phyloP scores from a whole-genome alignment of 2,329 filamentous ascomycete genomes.

The Fusarium sp. region DNA sequence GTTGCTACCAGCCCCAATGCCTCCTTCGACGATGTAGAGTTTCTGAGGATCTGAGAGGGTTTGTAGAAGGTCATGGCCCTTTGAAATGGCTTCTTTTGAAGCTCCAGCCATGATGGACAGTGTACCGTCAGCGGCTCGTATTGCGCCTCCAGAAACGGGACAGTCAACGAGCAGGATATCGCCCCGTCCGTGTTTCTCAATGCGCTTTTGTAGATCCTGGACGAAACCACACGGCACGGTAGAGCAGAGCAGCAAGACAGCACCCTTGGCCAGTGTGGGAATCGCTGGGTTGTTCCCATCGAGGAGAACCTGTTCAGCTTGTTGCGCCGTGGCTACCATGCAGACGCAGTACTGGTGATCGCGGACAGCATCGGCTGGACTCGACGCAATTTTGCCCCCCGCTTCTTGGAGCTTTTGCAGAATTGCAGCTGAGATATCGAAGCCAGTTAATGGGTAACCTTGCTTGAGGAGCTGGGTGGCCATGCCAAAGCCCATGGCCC shows the following conservation, averaged over 20 bases:
- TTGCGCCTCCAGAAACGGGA: constrained; percentile 46
- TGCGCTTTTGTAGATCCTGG: constrained; percentile 3
- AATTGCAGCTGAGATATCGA: constrained; percentile 22
- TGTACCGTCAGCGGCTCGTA: constrained; percentile 68
- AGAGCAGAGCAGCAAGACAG: constrained; percentile 19
- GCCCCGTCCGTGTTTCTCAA: constrained; percentile 9
- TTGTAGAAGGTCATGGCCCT: constrained; percentile 69
- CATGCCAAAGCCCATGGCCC: constrained; percentile 38
- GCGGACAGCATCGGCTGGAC: constrained; percentile 9
- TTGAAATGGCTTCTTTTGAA: constrained; percentile 65
- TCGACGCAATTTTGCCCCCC: constrained; percentile 10
- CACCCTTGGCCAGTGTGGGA: constrained; percentile 9
- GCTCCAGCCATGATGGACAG: constrained; percentile 81
- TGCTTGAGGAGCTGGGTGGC: constrained; percentile 21
- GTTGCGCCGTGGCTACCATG: constrained; percentile 32
- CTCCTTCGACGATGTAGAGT: constrained; percentile 71
- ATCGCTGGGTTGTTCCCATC: constrained; percentile 16
- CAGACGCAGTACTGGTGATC: constrained; percentile 20
- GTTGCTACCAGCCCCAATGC: constrained; percentile 73
- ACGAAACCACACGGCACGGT: constrained; percentile 27
- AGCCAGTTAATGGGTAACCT: constrained; percentile 27
- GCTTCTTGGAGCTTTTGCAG: constrained; percentile 10
- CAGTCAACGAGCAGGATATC: constrained; percentile 51
- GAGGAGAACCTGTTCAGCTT: constrained; percentile 24
- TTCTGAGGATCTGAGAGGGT: constrained; percentile 72